A percentile compares a stretch with the other conserved stretches of the same genome.
Conservation (phyloP, 108 stramenopile genomes). For the Nitzschia putrida region DNA sequence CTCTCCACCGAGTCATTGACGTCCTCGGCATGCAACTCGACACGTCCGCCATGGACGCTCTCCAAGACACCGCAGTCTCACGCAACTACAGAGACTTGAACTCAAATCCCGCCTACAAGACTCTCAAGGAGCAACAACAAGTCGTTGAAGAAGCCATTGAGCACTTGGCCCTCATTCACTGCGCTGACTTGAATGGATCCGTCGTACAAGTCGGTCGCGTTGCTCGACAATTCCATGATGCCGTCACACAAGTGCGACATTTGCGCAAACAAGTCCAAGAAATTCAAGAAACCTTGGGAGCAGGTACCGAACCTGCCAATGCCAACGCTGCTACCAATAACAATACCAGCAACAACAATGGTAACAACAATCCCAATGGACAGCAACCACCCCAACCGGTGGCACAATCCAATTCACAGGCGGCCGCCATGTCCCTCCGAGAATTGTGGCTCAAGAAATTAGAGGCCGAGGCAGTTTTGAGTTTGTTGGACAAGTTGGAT, state of each 20-base stretch:
- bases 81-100: constrained; percentile 9
- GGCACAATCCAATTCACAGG: background rate
- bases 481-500: constrained; percentile 74
- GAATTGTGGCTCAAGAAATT: constrained; percentile 89
- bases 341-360: background rate
- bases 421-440: constrained; percentile 67
- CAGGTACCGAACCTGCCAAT: constrained; percentile 17
- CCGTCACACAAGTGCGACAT: constrained; percentile 59
- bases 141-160: constrained; percentile 84
- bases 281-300: constrained; percentile 72
- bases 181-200: constrained; percentile 79
- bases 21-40: constrained; percentile 69
- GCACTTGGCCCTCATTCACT: constrained; percentile 76
- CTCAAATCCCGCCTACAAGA: constrained; percentile 59
- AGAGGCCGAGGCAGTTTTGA: constrained; percentile 79
- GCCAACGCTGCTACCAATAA: constrained; percentile 10
- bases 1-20: constrained; percentile 80
- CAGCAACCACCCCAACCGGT: constrained; percentile 5
- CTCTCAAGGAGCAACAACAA: constrained; percentile 54
- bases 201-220: constrained; percentile 81
- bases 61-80: constrained; percentile 7
- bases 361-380: background rate
- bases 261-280: constrained; percentile 80
- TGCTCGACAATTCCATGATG: constrained; percentile 78
- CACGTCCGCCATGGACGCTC: constrained; percentile 28